Conservation (phyloP, 106 monocot genomes). For the Phalaenopsis aphrodite region DNA sequence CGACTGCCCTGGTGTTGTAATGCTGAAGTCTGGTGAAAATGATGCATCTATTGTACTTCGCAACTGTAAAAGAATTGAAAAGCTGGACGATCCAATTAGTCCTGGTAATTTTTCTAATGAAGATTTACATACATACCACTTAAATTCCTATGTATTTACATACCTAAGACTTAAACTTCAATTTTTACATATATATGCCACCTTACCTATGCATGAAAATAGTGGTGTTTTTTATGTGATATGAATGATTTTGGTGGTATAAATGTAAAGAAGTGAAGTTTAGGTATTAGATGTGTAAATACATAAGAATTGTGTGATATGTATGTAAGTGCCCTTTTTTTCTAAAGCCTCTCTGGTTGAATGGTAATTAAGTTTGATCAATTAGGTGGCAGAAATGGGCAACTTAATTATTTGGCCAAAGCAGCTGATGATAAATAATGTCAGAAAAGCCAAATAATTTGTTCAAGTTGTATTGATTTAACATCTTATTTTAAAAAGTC, state of each 20-base stretch:
- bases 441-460: not conserved
- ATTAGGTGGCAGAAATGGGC: not conserved
- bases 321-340: too few relatives aligned
- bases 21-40: slow-evolving; percentile 61
- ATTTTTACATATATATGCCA: too few relatives aligned
- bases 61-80: slow-evolving; percentile 94
- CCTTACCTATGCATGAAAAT: too few relatives aligned
- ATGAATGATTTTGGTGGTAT: too few relatives aligned
- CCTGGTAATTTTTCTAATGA: not conserved
- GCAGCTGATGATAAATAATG: not conserved
- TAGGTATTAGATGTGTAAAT: too few relatives aligned
- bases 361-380: not conserved
- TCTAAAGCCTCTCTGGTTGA: not conserved
- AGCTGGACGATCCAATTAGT: slow-evolving; percentile 49
- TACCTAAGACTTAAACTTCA: too few relatives aligned
- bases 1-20: slow-evolving; percentile 97
- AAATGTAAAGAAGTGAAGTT: too few relatives aligned
- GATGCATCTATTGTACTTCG: slow-evolving; percentile 70
- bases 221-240: too few relatives aligned
- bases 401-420: not conserved
- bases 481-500: not conserved
- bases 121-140: too few relatives aligned
- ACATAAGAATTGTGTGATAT: too few relatives aligned
- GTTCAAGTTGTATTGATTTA: not conserved
- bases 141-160: too few relatives aligned